These are phyloP conservation scores for Cutaneotrichosporon cyanovorans DNA, from an alignment of 1,284 basidiomycete species.

Conservation along the genomic window DNA sequence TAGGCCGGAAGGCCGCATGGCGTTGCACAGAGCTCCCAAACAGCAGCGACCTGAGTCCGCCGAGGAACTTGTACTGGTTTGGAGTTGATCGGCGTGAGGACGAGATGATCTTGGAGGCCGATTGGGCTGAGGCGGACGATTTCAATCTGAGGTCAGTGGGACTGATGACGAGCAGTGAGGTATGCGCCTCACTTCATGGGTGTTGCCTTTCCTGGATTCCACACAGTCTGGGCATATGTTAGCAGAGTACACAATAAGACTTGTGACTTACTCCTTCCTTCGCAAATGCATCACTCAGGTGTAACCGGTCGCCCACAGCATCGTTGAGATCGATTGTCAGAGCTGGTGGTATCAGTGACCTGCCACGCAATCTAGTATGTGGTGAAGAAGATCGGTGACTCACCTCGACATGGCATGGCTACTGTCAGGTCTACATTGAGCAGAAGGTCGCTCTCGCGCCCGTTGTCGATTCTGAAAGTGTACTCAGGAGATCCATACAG, in stretches of 20 bases:
- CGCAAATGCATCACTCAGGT: conserved; percentile 71
- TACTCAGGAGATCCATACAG: conserved; percentile 85
- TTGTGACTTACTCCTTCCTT: conserved; percentile 70
- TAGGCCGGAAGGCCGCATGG: conserved; percentile 56
- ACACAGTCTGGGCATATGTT: conserved; percentile 54
- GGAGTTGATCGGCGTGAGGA: conserved; percentile 33
- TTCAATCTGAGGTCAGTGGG: conserved; percentile 4
- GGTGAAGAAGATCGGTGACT: too few relatives aligned
- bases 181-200: conserved; percentile 53
- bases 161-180: neutral
- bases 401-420: conserved; percentile 85
- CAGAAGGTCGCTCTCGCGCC: conserved; percentile 58
- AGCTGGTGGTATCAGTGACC: conserved; percentile 47
- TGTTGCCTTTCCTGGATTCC: conserved; percentile 75
- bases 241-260: neutral
- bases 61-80: conserved; percentile 32
- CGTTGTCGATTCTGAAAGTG: conserved; percentile 71
- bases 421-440: conserved; percentile 86
- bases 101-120: conserved; percentile 38
- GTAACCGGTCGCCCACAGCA: conserved; percentile 81
- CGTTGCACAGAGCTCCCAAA: conserved; percentile 55
- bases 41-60: conserved; percentile 37
- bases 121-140: conserved; percentile 12
- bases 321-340: conserved; percentile 85
- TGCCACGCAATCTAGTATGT: neutral